Conservation (phyloP, 2,329 filamentous ascomycete genomes). For the Claviceps spartinae region DNA sequence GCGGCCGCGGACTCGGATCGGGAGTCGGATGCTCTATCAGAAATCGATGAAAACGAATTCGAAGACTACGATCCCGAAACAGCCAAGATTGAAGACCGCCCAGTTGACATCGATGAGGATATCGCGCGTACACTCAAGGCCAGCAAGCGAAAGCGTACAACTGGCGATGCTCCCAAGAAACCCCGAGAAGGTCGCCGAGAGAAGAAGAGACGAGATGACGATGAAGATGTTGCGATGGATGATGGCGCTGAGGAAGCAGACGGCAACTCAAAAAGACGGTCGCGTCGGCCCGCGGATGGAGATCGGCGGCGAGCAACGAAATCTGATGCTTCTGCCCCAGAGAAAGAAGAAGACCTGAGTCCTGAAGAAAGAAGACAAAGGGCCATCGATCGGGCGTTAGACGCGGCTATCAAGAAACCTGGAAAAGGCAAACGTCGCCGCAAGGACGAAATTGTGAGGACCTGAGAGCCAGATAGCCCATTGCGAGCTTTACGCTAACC, state of each 20-base stretch:
- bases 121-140: constrained; percentile 50
- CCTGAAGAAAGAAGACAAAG: constrained; percentile 74
- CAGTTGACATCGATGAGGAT: constrained; percentile 55
- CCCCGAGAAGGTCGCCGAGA: constrained; percentile 60
- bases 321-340: constrained; percentile 39
- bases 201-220: constrained; percentile 43
- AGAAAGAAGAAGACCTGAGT: constrained; percentile 65
- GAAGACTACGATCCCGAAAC: constrained; percentile 54
- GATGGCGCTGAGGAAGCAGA: constrained; percentile 33
- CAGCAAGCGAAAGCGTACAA: constrained; percentile 50
- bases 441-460: constrained; percentile 71
- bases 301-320: constrained; percentile 31
- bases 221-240: constrained; percentile 34
- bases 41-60: constrained; percentile 57
- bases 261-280: constrained; percentile 31
- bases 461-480: neutral
- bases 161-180: constrained; percentile 54
- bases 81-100: constrained; percentile 48
- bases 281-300: constrained; percentile 31
- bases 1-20: constrained; percentile 34
- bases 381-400: constrained; percentile 76
- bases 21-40: constrained; percentile 48
- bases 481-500: constrained; percentile 10
- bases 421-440: constrained; percentile 51
- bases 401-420: constrained; percentile 78